phyloP scores from a whole-genome alignment of 805 yeast genomes.

The Metschnikowia dekortorum region DNA sequence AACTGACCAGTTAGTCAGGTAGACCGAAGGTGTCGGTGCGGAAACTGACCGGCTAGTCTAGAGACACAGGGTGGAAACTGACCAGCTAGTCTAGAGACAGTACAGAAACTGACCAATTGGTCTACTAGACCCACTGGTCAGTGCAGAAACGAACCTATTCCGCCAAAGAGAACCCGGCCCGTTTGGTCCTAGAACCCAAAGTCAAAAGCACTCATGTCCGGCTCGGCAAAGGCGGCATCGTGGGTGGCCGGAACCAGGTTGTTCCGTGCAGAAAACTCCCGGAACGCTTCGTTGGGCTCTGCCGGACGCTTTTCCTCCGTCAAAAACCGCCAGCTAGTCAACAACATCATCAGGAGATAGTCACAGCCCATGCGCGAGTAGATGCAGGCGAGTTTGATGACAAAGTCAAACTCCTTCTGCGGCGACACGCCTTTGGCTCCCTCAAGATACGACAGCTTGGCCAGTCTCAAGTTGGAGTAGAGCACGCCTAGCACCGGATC shows the following conservation, averaged over 20 bases:
- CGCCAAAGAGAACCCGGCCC: too few species aligned
- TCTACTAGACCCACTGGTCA: too few species aligned
- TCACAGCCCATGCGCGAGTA: conserved; percentile 92
- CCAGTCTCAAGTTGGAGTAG: conserved; percentile 56
- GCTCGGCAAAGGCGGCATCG: conserved; percentile 59
- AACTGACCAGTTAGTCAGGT: too few species aligned
- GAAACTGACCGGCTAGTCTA: too few species aligned
- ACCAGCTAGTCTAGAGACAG: too few species aligned
- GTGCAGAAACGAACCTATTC: too few species aligned
- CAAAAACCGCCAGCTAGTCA: conserved; percentile 64
- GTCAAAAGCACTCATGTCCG: conserved; percentile 71
- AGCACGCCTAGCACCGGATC: conserved; percentile 78
- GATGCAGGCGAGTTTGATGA: conserved; percentile 59
- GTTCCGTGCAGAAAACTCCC: conserved; percentile 13
- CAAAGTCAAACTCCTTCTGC: conserved; percentile 53
- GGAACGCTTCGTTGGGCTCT: conserved; percentile 9
- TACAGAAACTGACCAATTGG: too few species aligned
- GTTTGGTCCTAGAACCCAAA: conserved; percentile 29
- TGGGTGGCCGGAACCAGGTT: conserved; percentile 18
- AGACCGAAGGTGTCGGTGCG: too few species aligned
- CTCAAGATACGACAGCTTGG: conserved; percentile 44
- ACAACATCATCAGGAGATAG: conserved; percentile 57
- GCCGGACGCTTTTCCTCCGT: conserved; percentile 5
- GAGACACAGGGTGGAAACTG: too few species aligned
- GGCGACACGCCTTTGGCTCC: conserved; percentile 46